Evolutionary conservation across 345 rosid genomes (phyloP).

Genomic region (Melaleuca alternifolia): DNA sequence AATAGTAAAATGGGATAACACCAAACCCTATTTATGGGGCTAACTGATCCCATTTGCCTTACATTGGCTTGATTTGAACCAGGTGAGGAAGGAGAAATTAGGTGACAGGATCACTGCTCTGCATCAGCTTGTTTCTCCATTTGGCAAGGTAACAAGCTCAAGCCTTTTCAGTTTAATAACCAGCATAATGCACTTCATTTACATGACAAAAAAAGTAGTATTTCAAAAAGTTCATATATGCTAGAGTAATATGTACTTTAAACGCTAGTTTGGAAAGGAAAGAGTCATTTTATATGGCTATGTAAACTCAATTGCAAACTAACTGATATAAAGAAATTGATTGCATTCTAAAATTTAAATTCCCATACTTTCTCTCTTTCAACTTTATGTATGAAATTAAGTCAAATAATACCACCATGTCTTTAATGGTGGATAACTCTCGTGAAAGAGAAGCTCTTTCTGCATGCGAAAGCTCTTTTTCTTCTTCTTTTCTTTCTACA

Average conservation of each 20-base stretch:
- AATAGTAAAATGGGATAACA: neutral
- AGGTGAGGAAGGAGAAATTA: conserved; percentile 89
- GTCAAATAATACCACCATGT: neutral
- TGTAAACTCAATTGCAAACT: neutral
- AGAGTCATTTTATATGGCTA: neutral
- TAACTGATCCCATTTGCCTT: neutral
- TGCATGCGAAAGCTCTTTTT: neutral
- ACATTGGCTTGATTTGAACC: neutral
- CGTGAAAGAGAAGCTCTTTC: neutral
- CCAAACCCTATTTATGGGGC: neutral
- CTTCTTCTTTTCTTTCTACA: neutral
- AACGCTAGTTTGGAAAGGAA: neutral
- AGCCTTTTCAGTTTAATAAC: neutral
- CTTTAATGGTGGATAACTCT: neutral
- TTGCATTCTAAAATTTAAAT: neutral
- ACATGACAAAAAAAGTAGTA: neutral
- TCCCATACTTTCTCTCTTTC: neutral
- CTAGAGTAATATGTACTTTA: neutral
- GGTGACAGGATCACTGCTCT: conserved; percentile 86
- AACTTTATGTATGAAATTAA: neutral
- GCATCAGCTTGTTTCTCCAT: conserved; percentile 96
- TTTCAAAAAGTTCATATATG: neutral
- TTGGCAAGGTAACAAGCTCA: conserved; percentile 60
- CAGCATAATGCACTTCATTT: neutral
- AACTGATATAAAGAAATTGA: neutral